phyloP scores from a whole-genome alignment of 2,329 filamentous ascomycete genomes.

The Hymenoscyphus scutula region DNA sequence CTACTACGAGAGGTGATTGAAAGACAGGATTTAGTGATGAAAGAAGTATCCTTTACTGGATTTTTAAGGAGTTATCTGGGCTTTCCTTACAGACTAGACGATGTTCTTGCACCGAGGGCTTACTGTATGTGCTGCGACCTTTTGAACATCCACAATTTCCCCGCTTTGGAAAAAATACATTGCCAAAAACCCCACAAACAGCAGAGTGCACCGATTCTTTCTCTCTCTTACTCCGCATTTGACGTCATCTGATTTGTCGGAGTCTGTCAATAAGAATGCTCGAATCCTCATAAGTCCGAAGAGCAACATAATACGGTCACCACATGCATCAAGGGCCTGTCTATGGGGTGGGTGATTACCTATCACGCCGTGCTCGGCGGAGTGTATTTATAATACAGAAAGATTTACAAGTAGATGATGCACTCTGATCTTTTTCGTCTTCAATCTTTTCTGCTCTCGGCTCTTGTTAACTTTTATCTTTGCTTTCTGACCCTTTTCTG shows the following conservation, averaged over 20 bases:
- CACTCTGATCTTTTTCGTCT: not conserved
- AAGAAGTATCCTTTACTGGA: too few species aligned
- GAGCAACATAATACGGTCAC: not conserved
- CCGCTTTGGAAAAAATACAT: too few species aligned
- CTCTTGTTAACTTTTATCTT: not conserved
- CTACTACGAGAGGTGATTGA: too few species aligned
- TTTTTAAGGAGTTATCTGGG: too few species aligned
- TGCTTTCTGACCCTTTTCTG: slow-evolving; percentile 26
- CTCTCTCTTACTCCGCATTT: too few species aligned
- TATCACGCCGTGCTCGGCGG: not conserved
- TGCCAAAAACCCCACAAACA: too few species aligned
- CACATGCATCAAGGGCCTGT: not conserved
- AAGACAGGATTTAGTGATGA: too few species aligned
- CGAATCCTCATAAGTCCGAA: not conserved
- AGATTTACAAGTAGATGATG: not conserved
- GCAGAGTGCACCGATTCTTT: too few species aligned
- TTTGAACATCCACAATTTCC: too few species aligned
- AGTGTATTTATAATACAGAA: not conserved
- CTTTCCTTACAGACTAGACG: too few species aligned
- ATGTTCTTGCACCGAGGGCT: too few species aligned
- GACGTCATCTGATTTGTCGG: not conserved
- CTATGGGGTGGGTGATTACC: not conserved
- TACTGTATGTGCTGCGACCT: too few species aligned
- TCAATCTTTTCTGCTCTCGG: not conserved
- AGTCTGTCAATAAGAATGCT: not conserved